Percentiles rank a stretch among this genome's conserved stretches.
Evolutionary conservation across 2,329 filamentous ascomycete species (phyloP).

Genomic region (Cercospora canescens): DNA sequence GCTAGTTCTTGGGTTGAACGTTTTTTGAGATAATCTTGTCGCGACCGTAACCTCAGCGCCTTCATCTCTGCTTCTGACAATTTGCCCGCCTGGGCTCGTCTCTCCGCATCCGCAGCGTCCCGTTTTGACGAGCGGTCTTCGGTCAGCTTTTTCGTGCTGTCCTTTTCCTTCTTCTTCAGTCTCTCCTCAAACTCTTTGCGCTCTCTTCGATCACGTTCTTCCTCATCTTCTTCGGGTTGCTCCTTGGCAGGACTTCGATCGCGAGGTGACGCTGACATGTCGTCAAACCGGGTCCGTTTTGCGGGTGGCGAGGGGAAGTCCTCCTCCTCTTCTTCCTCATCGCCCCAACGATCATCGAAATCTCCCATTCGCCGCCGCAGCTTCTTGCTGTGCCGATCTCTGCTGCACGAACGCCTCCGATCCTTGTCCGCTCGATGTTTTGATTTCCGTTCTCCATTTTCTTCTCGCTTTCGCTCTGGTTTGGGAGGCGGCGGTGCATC

Average conservation of each 20-base stretch:
- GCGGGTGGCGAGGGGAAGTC: conserved; percentile 68
- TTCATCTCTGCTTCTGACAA: conserved; percentile 71
- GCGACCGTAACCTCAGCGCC: conserved; percentile 77
- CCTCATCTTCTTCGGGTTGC: conserved; percentile 35
- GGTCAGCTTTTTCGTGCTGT: conserved; percentile 67
- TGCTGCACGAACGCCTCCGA: conserved; percentile 32
- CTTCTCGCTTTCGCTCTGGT: conserved; percentile 23
- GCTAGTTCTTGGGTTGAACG: conserved; percentile 82
- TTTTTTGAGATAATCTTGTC: conserved; percentile 93
- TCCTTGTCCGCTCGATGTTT: conserved; percentile 41
- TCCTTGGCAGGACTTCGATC: conserved; percentile 22
- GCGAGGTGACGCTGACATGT: conserved; percentile 44
- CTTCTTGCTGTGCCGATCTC: conserved; percentile 50
- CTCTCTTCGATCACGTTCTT: conserved; percentile 68
- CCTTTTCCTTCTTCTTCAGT: conserved; percentile 69
- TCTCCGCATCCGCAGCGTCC: conserved; percentile 52
- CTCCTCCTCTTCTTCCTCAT: conserved; percentile 53
- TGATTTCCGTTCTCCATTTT: conserved; percentile 37
- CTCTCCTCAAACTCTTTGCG: conserved; percentile 78
- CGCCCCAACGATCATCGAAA: conserved; percentile 80
- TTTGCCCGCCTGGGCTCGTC: conserved; percentile 62
- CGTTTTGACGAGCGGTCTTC: conserved; percentile 55
- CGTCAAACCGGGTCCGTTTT: conserved; percentile 69
- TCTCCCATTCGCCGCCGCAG: conserved; percentile 56
- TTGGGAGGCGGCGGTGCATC: conserved; percentile 28